A percentile compares a stretch with the other conserved stretches of the same genome.
These are phyloP conservation scores for Euptelea pleiosperma DNA, from an alignment of 164 flowering plant species.

Conservation along the genomic window DNA sequence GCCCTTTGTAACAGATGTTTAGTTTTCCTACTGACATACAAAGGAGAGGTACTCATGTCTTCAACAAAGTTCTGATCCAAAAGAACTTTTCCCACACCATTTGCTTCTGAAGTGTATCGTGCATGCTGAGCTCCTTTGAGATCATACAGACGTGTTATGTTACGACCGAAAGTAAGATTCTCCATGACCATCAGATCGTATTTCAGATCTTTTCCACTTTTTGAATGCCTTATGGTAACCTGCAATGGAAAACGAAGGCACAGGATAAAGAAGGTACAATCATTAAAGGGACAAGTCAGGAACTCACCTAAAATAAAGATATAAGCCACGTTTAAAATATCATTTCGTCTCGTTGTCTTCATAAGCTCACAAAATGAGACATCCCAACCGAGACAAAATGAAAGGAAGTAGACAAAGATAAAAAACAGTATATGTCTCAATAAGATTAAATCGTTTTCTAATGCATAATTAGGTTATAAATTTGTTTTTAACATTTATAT, in stretches of 20 bases:
- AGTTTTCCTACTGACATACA: slow-evolving; percentile 58
- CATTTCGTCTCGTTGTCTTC: too few species aligned
- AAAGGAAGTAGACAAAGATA: too few species aligned
- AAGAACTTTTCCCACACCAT: slow-evolving; percentile 63
- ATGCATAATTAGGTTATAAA: too few species aligned
- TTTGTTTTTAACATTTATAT: too few species aligned
- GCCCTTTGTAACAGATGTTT: slow-evolving; percentile 73
- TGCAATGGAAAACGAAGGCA: slow-evolving; percentile 23
- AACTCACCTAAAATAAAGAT: slow-evolving; percentile 5
- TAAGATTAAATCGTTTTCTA: too few species aligned
- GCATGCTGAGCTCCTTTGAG: slow-evolving; percentile 89
- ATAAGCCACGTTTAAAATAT: too few species aligned
- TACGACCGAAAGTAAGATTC: slow-evolving; percentile 72
- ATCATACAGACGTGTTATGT: slow-evolving; percentile 68
- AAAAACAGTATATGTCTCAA: too few species aligned
- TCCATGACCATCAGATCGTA: slow-evolving; percentile 94
- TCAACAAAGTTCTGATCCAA: slow-evolving; percentile 91
- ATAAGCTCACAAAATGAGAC: too few species aligned
- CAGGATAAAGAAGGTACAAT: neutral
- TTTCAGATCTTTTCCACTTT: slow-evolving; percentile 63
- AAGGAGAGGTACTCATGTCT: slow-evolving; percentile 72
- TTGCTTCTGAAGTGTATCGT: slow-evolving; percentile 49
- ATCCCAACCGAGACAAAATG: too few species aligned
- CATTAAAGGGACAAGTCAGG: neutral
- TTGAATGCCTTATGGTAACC: slow-evolving; percentile 60